Evolutionary conservation across 257 asterid genomes (phyloP).

Genomic region (Nicotiana otophora): DNA sequence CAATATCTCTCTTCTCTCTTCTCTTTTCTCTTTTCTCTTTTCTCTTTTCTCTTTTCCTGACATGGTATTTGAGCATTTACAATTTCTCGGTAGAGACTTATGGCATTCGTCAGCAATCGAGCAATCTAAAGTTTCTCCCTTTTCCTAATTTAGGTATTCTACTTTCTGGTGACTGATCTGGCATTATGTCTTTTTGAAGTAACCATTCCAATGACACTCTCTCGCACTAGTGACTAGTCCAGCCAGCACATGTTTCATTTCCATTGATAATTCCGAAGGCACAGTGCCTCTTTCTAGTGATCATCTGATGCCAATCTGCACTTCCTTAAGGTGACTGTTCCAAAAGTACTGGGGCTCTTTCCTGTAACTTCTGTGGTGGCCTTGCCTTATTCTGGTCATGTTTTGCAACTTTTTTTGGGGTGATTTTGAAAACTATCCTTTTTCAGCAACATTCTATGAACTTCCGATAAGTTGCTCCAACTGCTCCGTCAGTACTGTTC

Average conservation of each 20-base stretch:
- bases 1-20: not conserved
- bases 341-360: not conserved
- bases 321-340: not conserved
- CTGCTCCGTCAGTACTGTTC: not conserved
- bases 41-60: not conserved
- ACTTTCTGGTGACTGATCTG: not conserved
- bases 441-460: not conserved
- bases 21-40: no score
- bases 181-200: not conserved
- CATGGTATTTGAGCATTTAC: not conserved
- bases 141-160: not conserved
- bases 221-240: not conserved
- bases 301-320: not conserved
- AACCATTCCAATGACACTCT: not conserved
- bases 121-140: not conserved
- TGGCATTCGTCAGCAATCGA: not conserved
- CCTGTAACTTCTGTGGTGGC: not conserved
- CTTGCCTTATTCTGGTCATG: not conserved
- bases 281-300: not conserved
- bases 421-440: not conserved
- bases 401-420: not conserved
- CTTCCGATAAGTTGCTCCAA: not conserved
- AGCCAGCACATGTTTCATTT: not conserved
- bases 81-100: not conserved
- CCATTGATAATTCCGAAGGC: not conserved